phyloP scores from a whole-genome alignment of 2,329 filamentous ascomycete species.

The Diaporthe destruens region DNA sequence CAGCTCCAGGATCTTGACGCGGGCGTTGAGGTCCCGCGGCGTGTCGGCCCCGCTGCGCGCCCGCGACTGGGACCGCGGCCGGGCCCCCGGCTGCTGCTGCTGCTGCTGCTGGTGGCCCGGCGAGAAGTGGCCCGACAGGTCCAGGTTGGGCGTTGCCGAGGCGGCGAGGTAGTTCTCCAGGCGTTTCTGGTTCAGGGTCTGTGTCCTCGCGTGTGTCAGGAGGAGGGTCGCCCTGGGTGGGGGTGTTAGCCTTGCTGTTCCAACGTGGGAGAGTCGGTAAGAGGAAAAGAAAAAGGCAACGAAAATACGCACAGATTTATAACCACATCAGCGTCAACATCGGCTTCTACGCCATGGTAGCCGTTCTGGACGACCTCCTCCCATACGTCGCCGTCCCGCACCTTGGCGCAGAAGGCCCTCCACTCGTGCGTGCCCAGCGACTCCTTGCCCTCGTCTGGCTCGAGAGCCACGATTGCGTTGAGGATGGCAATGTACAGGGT shows the following conservation, averaged over 20 bases:
- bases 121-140: conserved; percentile 75
- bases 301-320: conserved; percentile 77
- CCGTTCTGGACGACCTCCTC: conserved; percentile 90
- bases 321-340: conserved; percentile 94
- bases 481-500: conserved; percentile 94
- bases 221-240: conserved; percentile 83
- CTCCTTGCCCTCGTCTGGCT: conserved; percentile 89
- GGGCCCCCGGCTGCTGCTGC: conserved; percentile 36
- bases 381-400: conserved; percentile 93
- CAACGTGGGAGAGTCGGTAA: conserved; percentile 1
- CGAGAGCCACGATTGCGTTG: conserved; percentile 90
- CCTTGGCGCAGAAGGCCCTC: conserved; percentile 84
- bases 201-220: conserved; percentile 87
- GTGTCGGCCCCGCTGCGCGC: conserved; percentile 78
- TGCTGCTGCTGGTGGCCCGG: conserved; percentile 54
- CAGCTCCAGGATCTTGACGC: conserved; percentile 92
- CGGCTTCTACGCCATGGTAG: conserved; percentile 88
- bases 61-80: conserved; percentile 61
- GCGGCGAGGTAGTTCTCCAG: conserved; percentile 91
- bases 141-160: conserved; percentile 78
- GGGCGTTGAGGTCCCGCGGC: conserved; percentile 83
- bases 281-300: background rate
- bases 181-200: conserved; percentile 85
- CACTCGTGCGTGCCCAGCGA: conserved; percentile 89
- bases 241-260: conserved; percentile 43